Evolutionary conservation across 371 early-diverging fungal species (phyloP), one percentile per base, ranked within the genome.

Genomic region (Syncephalastrum monosporum): DNA sequence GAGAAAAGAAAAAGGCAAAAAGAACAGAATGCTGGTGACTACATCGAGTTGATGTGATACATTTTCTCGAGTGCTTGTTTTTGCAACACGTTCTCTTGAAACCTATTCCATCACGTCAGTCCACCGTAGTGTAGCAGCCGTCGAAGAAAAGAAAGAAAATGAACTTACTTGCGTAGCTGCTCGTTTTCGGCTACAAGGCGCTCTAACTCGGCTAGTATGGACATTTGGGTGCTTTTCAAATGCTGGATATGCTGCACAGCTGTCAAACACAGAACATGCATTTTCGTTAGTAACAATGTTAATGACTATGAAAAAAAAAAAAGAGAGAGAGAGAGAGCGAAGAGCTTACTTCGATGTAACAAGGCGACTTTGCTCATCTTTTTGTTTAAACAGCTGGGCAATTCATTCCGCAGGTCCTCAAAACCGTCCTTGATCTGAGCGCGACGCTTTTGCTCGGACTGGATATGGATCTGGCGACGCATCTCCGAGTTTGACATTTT

Each of bases 361-460:
- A 82, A 55, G 23, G 75, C 74, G 17, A 81, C 83, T 53, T 82
- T 82, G 55, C 76, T 75, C 73, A 82, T 76, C 60, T 82, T 81
- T 60, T 81, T 80, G 53, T 79, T 79, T 25, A 75, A 56, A 50
- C 75, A 76, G 55, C 68, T 74, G 0, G 83, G 83, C 47, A 82
- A 57, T 49, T 82, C 79, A 41, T 74, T 72, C 42, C 81, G 64
- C 33, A 81, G 59, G 44, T 79, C 78, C 46, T 82, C 83, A 65
- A 82, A 82, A 5, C 83, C 82, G 56, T 82, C 83, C 56, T 82
- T 82, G 56, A 82, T 82, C 51, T 82, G 81, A 23, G 83, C 83
- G 29, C 83, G 64, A 50, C 83, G 69, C 56, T 79, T 83, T 53
- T 83, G 83, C 55, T 83, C 83, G 5, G 83, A 83, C 57, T 83